Conservation (phyloP, 1,284 basidiomycete genomes). For the Sporisorium sorghi region DNA sequence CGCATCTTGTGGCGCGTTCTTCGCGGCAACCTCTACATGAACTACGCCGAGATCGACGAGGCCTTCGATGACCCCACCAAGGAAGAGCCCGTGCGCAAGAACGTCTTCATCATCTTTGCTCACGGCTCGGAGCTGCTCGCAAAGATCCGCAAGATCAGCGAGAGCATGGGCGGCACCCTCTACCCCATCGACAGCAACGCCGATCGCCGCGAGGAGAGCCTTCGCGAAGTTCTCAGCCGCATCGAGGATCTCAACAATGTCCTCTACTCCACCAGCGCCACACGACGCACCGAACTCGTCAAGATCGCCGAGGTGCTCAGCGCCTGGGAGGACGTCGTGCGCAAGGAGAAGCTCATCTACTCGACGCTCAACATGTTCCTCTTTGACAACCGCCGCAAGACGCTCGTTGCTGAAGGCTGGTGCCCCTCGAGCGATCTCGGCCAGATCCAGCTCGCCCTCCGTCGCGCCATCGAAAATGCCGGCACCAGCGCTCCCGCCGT, state of each 20-base stretch:
- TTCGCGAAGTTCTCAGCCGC: slow-evolving; percentile 87
- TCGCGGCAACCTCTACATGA: slow-evolving; percentile 99
- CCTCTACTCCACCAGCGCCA: slow-evolving; percentile 75
- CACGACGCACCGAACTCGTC: slow-evolving; percentile 84
- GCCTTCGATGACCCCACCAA: slow-evolving; percentile 89
- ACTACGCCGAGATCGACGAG: slow-evolving; percentile 91
- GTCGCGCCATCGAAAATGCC: slow-evolving; percentile 93
- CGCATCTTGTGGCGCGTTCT: slow-evolving; percentile 97
- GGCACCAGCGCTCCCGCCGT: slow-evolving; percentile 93
- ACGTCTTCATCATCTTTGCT: slow-evolving; percentile 99
- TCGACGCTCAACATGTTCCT: slow-evolving; percentile 75
- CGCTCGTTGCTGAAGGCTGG: slow-evolving; percentile 97
- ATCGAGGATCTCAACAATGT: slow-evolving; percentile 93
- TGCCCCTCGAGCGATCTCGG: slow-evolving; percentile 91
- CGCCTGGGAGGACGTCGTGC: slow-evolving; percentile 92
- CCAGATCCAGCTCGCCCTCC: slow-evolving; percentile 85
- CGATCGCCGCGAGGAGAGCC: slow-evolving; percentile 88
- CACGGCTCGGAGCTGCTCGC: slow-evolving; percentile 91
- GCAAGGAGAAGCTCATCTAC: slow-evolving; percentile 92
- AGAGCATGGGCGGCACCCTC: slow-evolving; percentile 96
- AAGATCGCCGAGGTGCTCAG: slow-evolving; percentile 86
- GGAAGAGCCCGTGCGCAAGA: slow-evolving; percentile 75
- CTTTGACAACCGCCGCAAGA: slow-evolving; percentile 92
- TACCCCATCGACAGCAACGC: slow-evolving; percentile 95
- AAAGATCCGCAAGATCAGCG: slow-evolving; percentile 98